Conservation (phyloP, 2,329 filamentous ascomycete species). For the Epicoccum sorghinum region DNA sequence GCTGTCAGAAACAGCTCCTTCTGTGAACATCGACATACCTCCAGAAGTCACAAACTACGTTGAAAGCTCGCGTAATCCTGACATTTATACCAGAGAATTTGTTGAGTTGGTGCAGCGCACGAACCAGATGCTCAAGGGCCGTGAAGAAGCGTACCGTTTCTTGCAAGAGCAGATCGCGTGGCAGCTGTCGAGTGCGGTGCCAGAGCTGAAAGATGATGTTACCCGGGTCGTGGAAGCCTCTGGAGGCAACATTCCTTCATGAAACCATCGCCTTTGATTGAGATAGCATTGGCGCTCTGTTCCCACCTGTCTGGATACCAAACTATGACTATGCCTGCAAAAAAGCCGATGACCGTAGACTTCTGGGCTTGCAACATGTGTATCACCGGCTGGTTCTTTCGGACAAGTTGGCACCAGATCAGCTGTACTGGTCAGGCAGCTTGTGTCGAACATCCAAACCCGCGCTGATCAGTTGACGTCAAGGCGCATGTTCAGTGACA, state of each 20-base stretch:
- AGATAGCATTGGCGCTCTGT: background rate
- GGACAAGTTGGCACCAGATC: too few relatives aligned
- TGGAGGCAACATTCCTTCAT: slow-evolving; percentile 44
- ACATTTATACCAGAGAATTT: slow-evolving; percentile 71
- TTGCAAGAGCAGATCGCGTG: slow-evolving; percentile 65
- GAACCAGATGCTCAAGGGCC: slow-evolving; percentile 68
- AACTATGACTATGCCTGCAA: background rate
- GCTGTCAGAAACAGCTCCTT: slow-evolving; percentile 57
- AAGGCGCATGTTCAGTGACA: too few relatives aligned
- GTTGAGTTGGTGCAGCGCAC: slow-evolving; percentile 67
- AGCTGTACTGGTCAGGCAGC: too few relatives aligned
- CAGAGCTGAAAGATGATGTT: slow-evolving; percentile 62
- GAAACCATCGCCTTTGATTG: background rate
- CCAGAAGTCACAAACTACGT: slow-evolving; percentile 68
- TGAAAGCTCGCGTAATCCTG: slow-evolving; percentile 67
- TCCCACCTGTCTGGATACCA: background rate
- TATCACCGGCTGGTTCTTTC: too few relatives aligned
- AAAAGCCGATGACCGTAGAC: too few relatives aligned
- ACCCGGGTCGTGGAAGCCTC: slow-evolving; percentile 56
- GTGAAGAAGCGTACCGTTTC: slow-evolving; percentile 62
- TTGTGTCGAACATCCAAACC: too few relatives aligned
- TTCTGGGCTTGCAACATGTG: too few relatives aligned
- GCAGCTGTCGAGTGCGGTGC: slow-evolving; percentile 64
- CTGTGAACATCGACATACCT: slow-evolving; percentile 61
- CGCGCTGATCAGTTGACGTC: too few relatives aligned